A percentile compares a stretch with the other conserved stretches of the same genome.
Evolutionary conservation across 148 eudicot genomes (phyloP).

Genomic region (Chenopodium formosanum): DNA sequence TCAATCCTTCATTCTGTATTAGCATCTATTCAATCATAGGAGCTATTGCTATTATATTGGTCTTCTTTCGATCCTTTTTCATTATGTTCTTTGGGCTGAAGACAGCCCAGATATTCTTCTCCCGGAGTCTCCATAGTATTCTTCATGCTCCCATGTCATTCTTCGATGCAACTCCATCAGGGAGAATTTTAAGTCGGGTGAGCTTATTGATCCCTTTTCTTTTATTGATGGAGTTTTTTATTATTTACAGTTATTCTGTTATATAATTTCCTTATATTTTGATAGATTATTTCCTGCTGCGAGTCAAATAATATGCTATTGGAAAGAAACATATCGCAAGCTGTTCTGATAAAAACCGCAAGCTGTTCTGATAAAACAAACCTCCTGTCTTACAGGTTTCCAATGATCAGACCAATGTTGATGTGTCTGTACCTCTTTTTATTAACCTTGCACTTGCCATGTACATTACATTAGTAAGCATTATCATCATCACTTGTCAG

Average conservation of each 20-base stretch:
- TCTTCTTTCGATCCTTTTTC: slow-evolving; percentile 44
- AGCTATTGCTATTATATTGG: slow-evolving; percentile 45
- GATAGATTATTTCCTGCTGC: neutral
- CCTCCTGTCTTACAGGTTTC: slow-evolving; percentile 56
- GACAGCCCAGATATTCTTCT: slow-evolving; percentile 71
- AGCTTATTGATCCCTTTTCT: slow-evolving; percentile 1
- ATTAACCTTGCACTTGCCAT: slow-evolving; percentile 55
- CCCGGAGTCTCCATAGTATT: slow-evolving; percentile 59
- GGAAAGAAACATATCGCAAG: neutral
- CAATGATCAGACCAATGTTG: slow-evolving; percentile 79
- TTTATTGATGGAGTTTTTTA: neutral
- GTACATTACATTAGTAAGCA: slow-evolving; percentile 65
- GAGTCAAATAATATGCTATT: neutral
- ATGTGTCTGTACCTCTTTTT: slow-evolving; percentile 67
- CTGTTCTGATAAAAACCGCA: neutral
- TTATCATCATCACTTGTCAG: slow-evolving; percentile 84
- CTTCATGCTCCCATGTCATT: slow-evolving; percentile 96
- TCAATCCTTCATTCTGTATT: slow-evolving; percentile 66
- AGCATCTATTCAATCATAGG: slow-evolving; percentile 60
- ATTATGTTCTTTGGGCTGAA: slow-evolving; percentile 62
- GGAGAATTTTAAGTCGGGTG: slow-evolving; percentile 95
- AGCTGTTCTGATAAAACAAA: neutral
- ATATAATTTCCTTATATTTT: neutral
- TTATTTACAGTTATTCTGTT: neutral
- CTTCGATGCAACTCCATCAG: slow-evolving; percentile 97